Evolutionary conservation across 768 basidiomycete genomes (phyloP), one percentile per base, ranked within the genome.

Genomic region (Dentipellis fragilis): DNA sequence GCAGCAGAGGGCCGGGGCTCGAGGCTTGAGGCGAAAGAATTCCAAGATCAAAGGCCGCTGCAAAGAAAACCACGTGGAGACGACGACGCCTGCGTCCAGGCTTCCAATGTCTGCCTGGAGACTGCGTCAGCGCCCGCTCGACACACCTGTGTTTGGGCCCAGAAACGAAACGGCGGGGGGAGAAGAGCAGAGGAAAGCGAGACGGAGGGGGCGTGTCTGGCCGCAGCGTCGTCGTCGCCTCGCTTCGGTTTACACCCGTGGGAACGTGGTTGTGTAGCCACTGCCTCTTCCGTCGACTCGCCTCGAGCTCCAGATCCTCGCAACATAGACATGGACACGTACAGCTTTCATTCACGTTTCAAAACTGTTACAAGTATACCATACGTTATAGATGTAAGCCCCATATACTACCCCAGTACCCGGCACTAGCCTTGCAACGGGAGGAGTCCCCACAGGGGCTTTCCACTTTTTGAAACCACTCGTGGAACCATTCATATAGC

Each of bases 381-480:
- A 45, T 45, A 48, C 38, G 14, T 29, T 56, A 55, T 52, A 61
- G 53, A 75, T 87, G 83, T 89, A 58, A 68, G 85, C 87, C 82
- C 75, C 85, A 82, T 73, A 88, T 89, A 89, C 87, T 88, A 89
- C 86, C 71, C 85, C 77, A 71, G 65, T 64, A 70, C 75, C 84
- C 80, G 73, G 83, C 86, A 89, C 81, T 66, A 63, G 63, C 84
- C 87, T 87, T 70, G 83, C 86, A 80, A 71, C 73, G 79, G 83
- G 76, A 77, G 77, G 81, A 85, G 87, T 88, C 86, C 86, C 84
- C 83, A 83, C 80, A 82, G 81, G 78, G 77, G 84, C 84, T 65
- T 64, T 57, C 56, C 56, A 58, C 56, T 50, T 40, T 37, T 51
- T 37, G 51, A 54, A 54, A 69, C 66, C 66, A 68, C 76, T 76